Conservation (phyloP, 306 rosid species). For the Quercus wislizeni region DNA sequence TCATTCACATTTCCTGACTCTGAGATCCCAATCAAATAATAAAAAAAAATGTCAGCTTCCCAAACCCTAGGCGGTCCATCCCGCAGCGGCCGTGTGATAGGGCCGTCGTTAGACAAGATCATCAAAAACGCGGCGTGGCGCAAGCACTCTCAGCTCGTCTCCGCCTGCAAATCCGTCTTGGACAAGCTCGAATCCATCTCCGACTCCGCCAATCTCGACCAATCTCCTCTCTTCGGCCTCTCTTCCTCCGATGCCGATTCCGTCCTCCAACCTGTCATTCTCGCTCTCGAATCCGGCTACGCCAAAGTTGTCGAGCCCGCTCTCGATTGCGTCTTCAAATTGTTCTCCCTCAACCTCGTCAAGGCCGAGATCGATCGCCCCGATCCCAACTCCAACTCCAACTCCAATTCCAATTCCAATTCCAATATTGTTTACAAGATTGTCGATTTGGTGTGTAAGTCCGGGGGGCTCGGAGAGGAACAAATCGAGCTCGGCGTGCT, state of each 20-base stretch:
- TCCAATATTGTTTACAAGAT: constrained; percentile 28
- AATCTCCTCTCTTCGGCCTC: constrained; percentile 64
- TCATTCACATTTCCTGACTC: constrained; percentile 16
- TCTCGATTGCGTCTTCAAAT: constrained; percentile 81
- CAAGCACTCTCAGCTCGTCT: constrained; percentile 90
- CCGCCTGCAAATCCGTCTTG: constrained; percentile 81
- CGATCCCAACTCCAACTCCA: constrained; percentile 25
- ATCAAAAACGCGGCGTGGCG: constrained; percentile 99
- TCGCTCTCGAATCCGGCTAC: constrained; percentile 77
- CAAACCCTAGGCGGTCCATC: constrained; percentile 91
- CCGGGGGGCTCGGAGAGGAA: constrained; percentile 83
- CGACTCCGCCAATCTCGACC: constrained; percentile 33
- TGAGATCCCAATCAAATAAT: neutral
- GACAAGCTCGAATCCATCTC: constrained; percentile 85
- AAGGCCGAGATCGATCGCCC: constrained; percentile 72
- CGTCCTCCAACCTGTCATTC: constrained; percentile 70
- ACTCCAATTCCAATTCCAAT: constrained; percentile 19
- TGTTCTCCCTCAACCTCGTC: constrained; percentile 81
- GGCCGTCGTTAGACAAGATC: constrained; percentile 93
- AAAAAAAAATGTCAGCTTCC: constrained; percentile 70
- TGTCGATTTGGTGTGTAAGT: constrained; percentile 73
- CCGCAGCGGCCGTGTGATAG: constrained; percentile 80
- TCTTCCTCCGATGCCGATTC: constrained; percentile 62
- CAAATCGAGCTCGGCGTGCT: constrained; percentile 77
- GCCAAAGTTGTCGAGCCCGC: constrained; percentile 96